Evolutionary conservation across 345 rosid genomes (phyloP).

Genomic region (Linum lewisii): DNA sequence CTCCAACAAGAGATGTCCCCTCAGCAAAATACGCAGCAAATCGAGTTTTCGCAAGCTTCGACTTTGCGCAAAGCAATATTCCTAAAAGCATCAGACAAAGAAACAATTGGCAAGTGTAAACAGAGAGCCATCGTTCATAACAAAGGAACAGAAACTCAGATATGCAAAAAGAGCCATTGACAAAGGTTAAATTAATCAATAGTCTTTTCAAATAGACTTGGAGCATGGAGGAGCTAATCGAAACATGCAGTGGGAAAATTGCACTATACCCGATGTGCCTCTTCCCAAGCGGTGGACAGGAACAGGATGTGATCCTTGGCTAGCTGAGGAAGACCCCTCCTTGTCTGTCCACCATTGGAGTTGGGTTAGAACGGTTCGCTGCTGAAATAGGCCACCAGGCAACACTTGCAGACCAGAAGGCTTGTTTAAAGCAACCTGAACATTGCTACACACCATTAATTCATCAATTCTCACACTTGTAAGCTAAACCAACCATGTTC

Average conservation of each 20-base stretch:
- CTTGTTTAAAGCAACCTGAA: conserved; percentile 77
- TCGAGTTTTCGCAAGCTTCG: conserved; percentile 65
- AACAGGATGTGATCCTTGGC: conserved; percentile 45
- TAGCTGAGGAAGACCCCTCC: conserved; percentile 19
- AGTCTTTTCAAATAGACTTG: no score
- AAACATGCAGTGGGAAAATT: not conserved
- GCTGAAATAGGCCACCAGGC: conserved; percentile 94
- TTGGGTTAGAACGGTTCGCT: conserved; percentile 68
- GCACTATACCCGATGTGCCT: conserved; percentile 67
- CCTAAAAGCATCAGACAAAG: conserved; percentile 40
- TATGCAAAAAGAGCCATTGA: no score
- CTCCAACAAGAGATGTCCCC: conserved; percentile 54
- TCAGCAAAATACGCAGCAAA: conserved; percentile 76
- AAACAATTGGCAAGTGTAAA: conserved; percentile 7
- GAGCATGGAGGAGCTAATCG: not conserved
- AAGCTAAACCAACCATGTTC: not conserved
- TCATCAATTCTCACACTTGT: not conserved
- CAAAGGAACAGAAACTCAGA: no score
- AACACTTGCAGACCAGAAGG: conserved; percentile 90
- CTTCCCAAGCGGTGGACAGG: conserved; percentile 92
- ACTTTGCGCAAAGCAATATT: conserved; percentile 83
- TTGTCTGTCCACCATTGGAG: conserved; percentile 52
- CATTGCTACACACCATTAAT: conserved; percentile 13
- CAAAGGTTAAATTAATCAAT: no score
- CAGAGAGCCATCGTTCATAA: not conserved